These are phyloP conservation scores for Eutypella sp. DNA, from an alignment of 2,329 filamentous ascomycete species.

Conservation along the genomic window DNA sequence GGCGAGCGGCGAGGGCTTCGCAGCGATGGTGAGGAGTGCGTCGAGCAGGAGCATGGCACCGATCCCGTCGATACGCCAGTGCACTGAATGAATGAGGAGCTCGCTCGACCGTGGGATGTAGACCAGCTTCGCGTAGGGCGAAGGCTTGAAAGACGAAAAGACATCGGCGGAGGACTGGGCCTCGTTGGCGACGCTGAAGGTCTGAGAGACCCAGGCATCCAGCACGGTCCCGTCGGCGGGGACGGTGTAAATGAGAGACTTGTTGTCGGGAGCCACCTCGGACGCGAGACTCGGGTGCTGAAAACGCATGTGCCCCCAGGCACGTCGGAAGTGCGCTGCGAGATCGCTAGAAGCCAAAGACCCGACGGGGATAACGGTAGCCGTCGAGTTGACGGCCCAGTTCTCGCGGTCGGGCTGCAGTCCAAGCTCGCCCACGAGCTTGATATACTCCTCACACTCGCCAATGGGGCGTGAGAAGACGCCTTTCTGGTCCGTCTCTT, in stretches of 20 bases:
- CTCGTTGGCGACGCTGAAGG: conserved; percentile 13
- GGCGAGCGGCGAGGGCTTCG: conserved; percentile 6
- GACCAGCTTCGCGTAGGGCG: conserved; percentile 15
- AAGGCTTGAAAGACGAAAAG: conserved; percentile 15
- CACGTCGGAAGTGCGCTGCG: conserved; percentile 11
- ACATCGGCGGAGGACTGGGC: conserved; percentile 13
- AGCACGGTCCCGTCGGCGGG: conserved; percentile 11
- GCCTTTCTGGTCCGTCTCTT: conserved; percentile 1
- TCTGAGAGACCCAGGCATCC: conserved; percentile 14
- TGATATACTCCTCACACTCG: conserved; percentile 25
- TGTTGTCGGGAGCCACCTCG: conserved; percentile 10
- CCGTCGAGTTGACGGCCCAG: conserved; percentile 24
- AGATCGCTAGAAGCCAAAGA: conserved; percentile 11
- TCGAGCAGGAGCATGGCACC: conserved; percentile 23
- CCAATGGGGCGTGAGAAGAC: conserved; percentile 2
- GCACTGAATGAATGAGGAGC: conserved; percentile 14
- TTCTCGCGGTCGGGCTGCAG: conserved; percentile 24
- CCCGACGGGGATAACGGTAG: conserved; percentile 16
- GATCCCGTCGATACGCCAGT: conserved; percentile 26
- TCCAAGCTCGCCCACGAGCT: conserved; percentile 23
- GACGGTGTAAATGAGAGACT: conserved; percentile 11
- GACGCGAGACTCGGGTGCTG: conserved; percentile 16
- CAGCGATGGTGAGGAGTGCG: conserved; percentile 14
- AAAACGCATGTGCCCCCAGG: conserved; percentile 15
- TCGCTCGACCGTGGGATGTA: conserved; percentile 13